Percentiles rank a stretch among this genome's conserved stretches.
These are phyloP conservation scores for Schwanniomyces polymorphus DNA, from an alignment of 805 yeast species.

Conservation along the genomic window DNA sequence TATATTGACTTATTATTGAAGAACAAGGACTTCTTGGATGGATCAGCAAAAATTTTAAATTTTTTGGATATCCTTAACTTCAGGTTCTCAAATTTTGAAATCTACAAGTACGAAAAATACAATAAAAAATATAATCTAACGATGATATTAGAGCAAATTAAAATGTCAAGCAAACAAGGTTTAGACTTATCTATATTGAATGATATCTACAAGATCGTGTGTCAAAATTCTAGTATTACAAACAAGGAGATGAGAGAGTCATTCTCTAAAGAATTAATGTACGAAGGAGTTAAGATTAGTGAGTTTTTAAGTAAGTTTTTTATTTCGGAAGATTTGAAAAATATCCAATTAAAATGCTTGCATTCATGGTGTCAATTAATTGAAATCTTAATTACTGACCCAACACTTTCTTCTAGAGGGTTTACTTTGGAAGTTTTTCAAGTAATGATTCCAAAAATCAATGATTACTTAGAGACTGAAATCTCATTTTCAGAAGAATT, in stretches of 20 bases:
- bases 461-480: constrained; percentile 69
- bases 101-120: constrained; percentile 31
- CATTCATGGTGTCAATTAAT: constrained; percentile 84
- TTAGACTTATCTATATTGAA: constrained; percentile 42
- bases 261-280: constrained; percentile 25
- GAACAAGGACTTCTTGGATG: constrained; percentile 48
- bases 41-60: constrained; percentile 66
- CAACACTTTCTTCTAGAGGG: constrained; percentile 45
- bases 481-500: constrained; percentile 70
- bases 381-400: constrained; percentile 67
- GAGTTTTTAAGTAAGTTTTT: constrained; percentile 46
- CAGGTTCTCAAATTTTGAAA: constrained; percentile 44
- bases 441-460: constrained; percentile 70
- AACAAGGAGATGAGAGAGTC: constrained; percentile 17
- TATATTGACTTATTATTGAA: constrained; percentile 57
- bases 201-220: constrained; percentile 19
- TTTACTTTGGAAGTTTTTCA: constrained; percentile 80
- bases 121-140: constrained; percentile 26
- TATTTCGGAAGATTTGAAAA: constrained; percentile 47
- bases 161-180: constrained; percentile 19
- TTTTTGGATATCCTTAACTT: constrained; percentile 72
- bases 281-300: constrained; percentile 26
- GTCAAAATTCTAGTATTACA: constrained; percentile 17
- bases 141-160: constrained; percentile 40
- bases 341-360: constrained; percentile 58